A percentile compares a stretch with the other conserved stretches of the same genome.
phyloP scores from a whole-genome alignment of 2,329 filamentous ascomycete genomes.

The Huntiella decipiens region DNA sequence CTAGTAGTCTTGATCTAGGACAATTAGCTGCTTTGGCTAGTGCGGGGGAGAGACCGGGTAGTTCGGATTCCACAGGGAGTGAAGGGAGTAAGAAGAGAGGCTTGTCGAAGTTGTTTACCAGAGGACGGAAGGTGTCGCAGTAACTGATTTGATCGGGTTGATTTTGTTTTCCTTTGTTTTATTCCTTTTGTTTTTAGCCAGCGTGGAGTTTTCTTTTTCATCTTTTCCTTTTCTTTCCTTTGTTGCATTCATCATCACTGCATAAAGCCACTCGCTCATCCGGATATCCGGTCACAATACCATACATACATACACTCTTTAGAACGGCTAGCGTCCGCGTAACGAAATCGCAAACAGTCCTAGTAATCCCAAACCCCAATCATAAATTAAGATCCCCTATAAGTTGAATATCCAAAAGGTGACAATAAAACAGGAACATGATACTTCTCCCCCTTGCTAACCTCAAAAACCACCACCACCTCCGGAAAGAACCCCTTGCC shows the following conservation, averaged over 20 bases:
- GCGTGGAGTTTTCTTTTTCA: constrained; percentile 1
- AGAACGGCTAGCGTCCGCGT: too few species aligned
- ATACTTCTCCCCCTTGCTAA: constrained; percentile 44
- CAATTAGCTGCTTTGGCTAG: neutral
- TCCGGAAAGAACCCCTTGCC: constrained; percentile 43
- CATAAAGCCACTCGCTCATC: too few species aligned
- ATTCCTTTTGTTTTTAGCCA: neutral
- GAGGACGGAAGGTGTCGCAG: constrained; percentile 7
- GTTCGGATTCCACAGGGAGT: constrained; percentile 6
- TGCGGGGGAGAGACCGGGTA: constrained; percentile 2
- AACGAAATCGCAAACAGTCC: too few species aligned
- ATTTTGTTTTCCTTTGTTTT: neutral
- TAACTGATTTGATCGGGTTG: neutral
- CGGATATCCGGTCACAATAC: too few species aligned
- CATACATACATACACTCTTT: too few species aligned
- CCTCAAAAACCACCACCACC: constrained; percentile 34
- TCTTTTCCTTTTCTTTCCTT: neutral
- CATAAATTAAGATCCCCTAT: constrained; percentile 45
- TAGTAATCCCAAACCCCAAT: neutral
- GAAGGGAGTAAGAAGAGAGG: constrained; percentile 4
- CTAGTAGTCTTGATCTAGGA: neutral
- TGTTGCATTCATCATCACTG: too few species aligned
- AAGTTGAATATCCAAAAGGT: constrained; percentile 67
- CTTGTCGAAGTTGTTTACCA: constrained; percentile 4
- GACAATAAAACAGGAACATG: constrained; percentile 63